phyloP scores from a whole-genome alignment of 148 eudicot genomes.

The Rhododendron ovatum region DNA sequence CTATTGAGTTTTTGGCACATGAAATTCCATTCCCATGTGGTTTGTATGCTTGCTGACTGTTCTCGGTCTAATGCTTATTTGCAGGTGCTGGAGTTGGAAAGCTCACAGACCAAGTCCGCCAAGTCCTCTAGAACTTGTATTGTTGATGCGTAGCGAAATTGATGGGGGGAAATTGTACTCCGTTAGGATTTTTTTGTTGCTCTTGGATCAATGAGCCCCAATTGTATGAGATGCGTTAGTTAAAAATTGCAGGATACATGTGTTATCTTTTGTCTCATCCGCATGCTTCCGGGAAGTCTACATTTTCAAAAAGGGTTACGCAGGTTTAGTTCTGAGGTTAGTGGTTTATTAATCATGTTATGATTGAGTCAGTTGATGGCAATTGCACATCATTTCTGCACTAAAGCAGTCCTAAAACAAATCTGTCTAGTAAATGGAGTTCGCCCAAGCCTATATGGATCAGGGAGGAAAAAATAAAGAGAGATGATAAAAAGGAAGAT shows the following conservation, averaged over 20 bases:
- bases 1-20: not conserved
- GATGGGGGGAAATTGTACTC: not conserved
- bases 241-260: not conserved
- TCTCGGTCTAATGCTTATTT: not conserved
- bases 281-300: too few relatives aligned
- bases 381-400: too few relatives aligned
- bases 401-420: too few relatives aligned
- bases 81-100: not conserved
- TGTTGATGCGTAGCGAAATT: not conserved
- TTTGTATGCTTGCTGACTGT: not conserved
- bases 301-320: too few relatives aligned
- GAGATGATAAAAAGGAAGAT: too few relatives aligned
- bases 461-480: too few relatives aligned
- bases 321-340: too few relatives aligned
- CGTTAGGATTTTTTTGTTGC: too few relatives aligned
- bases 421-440: too few relatives aligned
- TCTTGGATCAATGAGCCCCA: not conserved
- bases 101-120: not conserved
- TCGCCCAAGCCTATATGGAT: too few relatives aligned
- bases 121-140: not conserved
- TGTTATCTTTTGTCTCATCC: not conserved
- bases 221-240: not conserved
- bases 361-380: too few relatives aligned
- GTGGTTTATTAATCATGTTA: too few relatives aligned
- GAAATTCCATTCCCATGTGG: not conserved